Percentiles rank a stretch among this genome's conserved stretches.
Conservation (phyloP, 106 monocot species). For the Dendrobium nobile region DNA sequence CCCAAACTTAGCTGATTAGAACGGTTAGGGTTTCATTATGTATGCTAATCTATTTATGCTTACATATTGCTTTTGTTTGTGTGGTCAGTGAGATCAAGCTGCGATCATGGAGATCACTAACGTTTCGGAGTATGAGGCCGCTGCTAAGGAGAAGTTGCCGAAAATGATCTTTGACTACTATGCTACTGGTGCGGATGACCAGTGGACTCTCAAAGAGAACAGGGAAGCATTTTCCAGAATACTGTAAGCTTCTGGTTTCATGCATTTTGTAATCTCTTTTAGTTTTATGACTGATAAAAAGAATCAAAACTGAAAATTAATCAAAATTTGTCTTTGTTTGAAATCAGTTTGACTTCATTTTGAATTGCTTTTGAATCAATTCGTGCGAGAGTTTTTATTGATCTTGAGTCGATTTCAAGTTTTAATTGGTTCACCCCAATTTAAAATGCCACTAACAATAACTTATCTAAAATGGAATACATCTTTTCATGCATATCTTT, state of each 20-base stretch:
- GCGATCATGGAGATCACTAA: slow-evolving; percentile 71
- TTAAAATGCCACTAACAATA: neutral
- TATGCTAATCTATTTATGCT: neutral
- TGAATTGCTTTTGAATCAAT: too few relatives aligned
- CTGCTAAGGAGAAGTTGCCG: slow-evolving; percentile 84
- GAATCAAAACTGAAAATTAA: too few relatives aligned
- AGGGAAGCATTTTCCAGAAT: slow-evolving; percentile 87
- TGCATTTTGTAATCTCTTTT: too few relatives aligned
- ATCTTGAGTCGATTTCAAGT: too few relatives aligned
- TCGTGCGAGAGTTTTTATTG: too few relatives aligned
- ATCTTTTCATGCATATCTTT: too few relatives aligned
- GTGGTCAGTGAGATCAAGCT: neutral
- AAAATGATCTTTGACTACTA: slow-evolving; percentile 98
- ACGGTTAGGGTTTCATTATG: neutral
- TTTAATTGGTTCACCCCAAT: neutral
- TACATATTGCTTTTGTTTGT: neutral
- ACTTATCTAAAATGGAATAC: too few relatives aligned
- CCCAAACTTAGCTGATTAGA: neutral
- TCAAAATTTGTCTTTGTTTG: too few relatives aligned
- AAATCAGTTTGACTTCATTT: too few relatives aligned
- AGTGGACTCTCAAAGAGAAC: slow-evolving; percentile 90
- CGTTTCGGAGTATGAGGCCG: slow-evolving; percentile 68
- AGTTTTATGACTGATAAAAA: too few relatives aligned
- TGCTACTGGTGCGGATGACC: slow-evolving; percentile 85
- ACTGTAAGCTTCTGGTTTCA: slow-evolving; percentile 33